These are phyloP conservation scores for Phytophthora pluvialis DNA, from an alignment of 352 stramenopile species.

Conservation along the genomic window DNA sequence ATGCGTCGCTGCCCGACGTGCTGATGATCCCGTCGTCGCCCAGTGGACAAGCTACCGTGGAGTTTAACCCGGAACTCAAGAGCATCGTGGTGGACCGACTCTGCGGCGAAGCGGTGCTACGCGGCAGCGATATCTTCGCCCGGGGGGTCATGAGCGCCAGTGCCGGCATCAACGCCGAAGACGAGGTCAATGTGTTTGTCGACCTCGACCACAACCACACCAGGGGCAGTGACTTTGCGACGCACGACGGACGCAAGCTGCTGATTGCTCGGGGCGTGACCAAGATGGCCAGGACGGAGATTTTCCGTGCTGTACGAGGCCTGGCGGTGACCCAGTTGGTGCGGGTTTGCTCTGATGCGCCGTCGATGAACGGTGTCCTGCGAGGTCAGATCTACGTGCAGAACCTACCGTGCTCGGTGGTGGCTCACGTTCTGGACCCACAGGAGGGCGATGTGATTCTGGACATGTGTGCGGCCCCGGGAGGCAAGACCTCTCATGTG, in stretches of 20 bases:
- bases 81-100: constrained; percentile 90
- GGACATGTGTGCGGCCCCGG: constrained; percentile 95
- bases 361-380: constrained; percentile 90
- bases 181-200: constrained; percentile 88
- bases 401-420: constrained; percentile 93
- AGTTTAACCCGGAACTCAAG: constrained; percentile 49
- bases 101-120: constrained; percentile 93
- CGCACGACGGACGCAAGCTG: constrained; percentile 84
- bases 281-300: constrained; percentile 78
- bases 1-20: constrained; percentile 60
- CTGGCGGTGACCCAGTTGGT: constrained; percentile 69
- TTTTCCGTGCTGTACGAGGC: constrained; percentile 73
- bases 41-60: constrained; percentile 11
- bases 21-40: constrained; percentile 72
- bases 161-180: constrained; percentile 75
- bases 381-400: constrained; percentile 90
- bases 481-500: constrained; percentile 94
- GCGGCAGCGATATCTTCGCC: constrained; percentile 94
- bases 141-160: constrained; percentile 92
- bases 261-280: constrained; percentile 77
- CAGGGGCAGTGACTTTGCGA: constrained; percentile 64
- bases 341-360: constrained; percentile 83
- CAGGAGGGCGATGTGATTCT: constrained; percentile 88
- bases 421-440: constrained; percentile 90
- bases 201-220: constrained; percentile 85